A percentile compares a stretch with the other conserved stretches of the same genome.
These are phyloP conservation scores for Fusarium xylarioides DNA, from an alignment of 2,329 filamentous ascomycete species.

Conservation along the genomic window DNA sequence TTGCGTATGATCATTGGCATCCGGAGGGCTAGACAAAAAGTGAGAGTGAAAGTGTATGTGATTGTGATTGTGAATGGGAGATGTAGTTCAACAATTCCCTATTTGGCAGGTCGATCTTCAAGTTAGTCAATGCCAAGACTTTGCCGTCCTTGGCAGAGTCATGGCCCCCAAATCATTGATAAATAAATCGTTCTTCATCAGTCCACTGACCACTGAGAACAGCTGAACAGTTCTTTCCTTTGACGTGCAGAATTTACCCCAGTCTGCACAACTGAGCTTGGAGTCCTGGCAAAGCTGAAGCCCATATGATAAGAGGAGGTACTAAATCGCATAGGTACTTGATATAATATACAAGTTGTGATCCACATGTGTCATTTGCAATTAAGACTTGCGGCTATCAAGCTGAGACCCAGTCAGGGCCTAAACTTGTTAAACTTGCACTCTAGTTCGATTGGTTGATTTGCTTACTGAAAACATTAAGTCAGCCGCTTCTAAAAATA, in stretches of 20 bases:
- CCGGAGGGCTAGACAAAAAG: fast-evolving
- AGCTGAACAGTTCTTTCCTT: background rate
- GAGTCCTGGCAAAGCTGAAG: background rate
- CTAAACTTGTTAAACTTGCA: no score
- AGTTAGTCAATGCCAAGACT: background rate
- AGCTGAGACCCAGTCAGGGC: no score
- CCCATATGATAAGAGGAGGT: no score
- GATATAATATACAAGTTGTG: no score
- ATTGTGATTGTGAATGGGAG: background rate
- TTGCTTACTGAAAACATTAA: no score
- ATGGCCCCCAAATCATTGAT: background rate
- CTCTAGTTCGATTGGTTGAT: no score
- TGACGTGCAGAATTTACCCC: background rate
- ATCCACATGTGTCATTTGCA: no score
- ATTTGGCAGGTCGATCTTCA: background rate
- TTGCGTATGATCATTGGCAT: fast-evolving
- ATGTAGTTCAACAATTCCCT: background rate
- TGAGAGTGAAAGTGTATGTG: background rate
- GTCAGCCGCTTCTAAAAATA: no score
- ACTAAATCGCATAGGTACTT: no score
- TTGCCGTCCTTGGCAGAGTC: background rate
- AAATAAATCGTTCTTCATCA: background rate
- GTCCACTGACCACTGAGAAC: background rate
- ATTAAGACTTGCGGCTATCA: no score
- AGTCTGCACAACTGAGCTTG: background rate